Evolutionary conservation across 2,329 filamentous ascomycete genomes (phyloP), one percentile per base, ranked within the genome.

Genomic region (Xylariaceae sp.): DNA sequence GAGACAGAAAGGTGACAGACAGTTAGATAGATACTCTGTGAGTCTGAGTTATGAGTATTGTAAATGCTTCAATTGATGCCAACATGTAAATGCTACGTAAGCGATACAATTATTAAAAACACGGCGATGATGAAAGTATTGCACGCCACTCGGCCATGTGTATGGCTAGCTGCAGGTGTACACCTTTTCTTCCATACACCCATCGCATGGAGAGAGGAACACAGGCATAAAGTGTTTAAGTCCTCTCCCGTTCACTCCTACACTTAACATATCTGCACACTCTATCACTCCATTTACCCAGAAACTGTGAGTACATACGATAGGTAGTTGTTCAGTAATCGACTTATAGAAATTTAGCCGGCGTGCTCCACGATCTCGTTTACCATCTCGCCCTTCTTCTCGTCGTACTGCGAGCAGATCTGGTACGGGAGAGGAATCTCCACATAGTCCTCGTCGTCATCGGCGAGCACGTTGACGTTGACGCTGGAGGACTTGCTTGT

Each of bases 351-450:
- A n/a, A n/a, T 28, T 70, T 81, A 97, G 54, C 94, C 93, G 62
- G 90, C 87, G 77, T 98, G 94, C 69, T 95, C 92, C 16, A 99
- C 95, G 74, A 99, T 98, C 82, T 98, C 94, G 70, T 87, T 96
- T 24, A 94, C 84, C 62, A 98, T 72, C 63, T 89, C 86, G 19
- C 91, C 90, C 75, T 92, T 84, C 47, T 72, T 79, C 74, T 88
- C 72, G 56, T 91, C 79, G 85, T 81, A 83, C 81, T 91, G 80
- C 71, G 92, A 85, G 74, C 92, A 87, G 69, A 97, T 90, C 80
- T 99, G 95, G 70, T 93, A 91, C 0, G 95, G 95, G 58, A 98
- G 75, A 1, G 95, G 88, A 50, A 91, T 84, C 76, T 99, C 95
- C 73, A 87, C 89, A 73, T 91, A 96, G 71, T 99, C 95, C 12